Percentiles rank a stretch among this genome's conserved stretches.
Conservation (phyloP, 2,329 filamentous ascomycete genomes). For the Aschersonia sp. region DNA sequence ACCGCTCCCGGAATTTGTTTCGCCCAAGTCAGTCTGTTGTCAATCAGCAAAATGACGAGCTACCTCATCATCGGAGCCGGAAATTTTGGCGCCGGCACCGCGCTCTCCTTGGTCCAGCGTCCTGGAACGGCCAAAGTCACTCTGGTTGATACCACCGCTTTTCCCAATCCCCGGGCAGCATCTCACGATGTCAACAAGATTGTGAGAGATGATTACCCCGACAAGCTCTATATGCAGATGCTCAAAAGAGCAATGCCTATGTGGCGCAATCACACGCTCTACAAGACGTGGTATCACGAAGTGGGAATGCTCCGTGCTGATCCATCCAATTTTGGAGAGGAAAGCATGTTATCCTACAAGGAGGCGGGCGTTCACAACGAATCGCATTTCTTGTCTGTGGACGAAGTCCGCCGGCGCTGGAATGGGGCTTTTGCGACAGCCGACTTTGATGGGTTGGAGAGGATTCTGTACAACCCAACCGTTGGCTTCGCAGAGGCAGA, state of each 20-base stretch:
- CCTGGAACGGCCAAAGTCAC: slow-evolving; percentile 14
- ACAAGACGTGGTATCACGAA: slow-evolving; percentile 37
- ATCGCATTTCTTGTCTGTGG: slow-evolving; percentile 25
- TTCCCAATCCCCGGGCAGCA: slow-evolving; percentile 24
- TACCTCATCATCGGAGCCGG: slow-evolving; percentile 26
- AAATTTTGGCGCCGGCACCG: slow-evolving; percentile 29
- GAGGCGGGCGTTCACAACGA: slow-evolving; percentile 23
- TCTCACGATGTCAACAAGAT: slow-evolving; percentile 33
- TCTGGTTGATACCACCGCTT: slow-evolving; percentile 20
- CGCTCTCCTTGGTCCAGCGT: slow-evolving; percentile 17
- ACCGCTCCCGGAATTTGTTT: too few relatives aligned
- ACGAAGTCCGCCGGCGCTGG: slow-evolving; percentile 38
- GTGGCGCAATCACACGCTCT: slow-evolving; percentile 31
- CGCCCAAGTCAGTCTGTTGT: too few relatives aligned
- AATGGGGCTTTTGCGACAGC: slow-evolving; percentile 42
- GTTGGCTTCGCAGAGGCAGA: slow-evolving; percentile 47
- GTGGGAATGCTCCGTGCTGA: slow-evolving; percentile 37
- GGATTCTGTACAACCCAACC: slow-evolving; percentile 40
- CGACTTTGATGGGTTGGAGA: slow-evolving; percentile 39
- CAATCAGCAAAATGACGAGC: slow-evolving; percentile 3
- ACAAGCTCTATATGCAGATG: slow-evolving; percentile 24
- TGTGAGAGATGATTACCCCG: slow-evolving; percentile 26
- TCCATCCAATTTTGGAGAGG: slow-evolving; percentile 24
- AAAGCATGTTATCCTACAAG: slow-evolving; percentile 24
- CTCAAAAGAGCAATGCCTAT: slow-evolving; percentile 23